Evolutionary conservation across 2,329 filamentous ascomycete species (phyloP).

Genomic region (Claviceps cyperi): DNA sequence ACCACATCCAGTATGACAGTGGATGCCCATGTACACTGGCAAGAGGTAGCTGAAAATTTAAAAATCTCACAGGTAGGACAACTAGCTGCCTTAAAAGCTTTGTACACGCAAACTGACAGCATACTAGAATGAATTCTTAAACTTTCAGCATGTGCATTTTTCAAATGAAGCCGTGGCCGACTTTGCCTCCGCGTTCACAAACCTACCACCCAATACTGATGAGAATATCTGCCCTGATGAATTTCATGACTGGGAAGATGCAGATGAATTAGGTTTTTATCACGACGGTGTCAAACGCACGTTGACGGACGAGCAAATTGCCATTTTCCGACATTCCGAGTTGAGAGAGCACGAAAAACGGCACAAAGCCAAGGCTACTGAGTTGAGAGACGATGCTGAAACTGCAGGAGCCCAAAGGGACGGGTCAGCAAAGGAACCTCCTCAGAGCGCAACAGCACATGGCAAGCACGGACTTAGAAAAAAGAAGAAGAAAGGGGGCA

Average conservation of each 20-base stretch:
- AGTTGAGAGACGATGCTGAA: slow-evolving; percentile 1
- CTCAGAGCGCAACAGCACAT: not conserved
- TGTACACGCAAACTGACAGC: not conserved
- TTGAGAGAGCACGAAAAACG: slow-evolving; percentile 54
- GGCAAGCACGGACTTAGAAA: slow-evolving; percentile 13
- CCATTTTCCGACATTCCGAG: slow-evolving; percentile 82
- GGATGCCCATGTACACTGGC: not conserved
- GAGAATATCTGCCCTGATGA: slow-evolving; percentile 7
- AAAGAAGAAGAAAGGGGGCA: slow-evolving; percentile 25
- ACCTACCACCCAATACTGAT: slow-evolving; percentile 12
- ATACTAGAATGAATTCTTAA: slow-evolving; percentile 41
- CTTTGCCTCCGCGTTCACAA: slow-evolving; percentile 32
- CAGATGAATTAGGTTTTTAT: slow-evolving; percentile 72
- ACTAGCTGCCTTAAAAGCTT: not conserved
- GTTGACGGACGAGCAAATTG: slow-evolving; percentile 79
- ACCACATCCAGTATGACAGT: not conserved
- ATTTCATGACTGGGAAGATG: slow-evolving; percentile 12
- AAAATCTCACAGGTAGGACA: slow-evolving; percentile 1
- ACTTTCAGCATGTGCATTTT: slow-evolving; percentile 49
- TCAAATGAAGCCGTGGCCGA: slow-evolving; percentile 27
- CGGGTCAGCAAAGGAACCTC: not conserved
- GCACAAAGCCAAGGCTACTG: slow-evolving; percentile 16
- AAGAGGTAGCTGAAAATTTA: not conserved
- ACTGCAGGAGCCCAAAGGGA: not conserved
- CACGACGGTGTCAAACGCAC: slow-evolving; percentile 76